Percentiles rank a stretch among this genome's conserved stretches.
Conservation (phyloP, 257 asterid species). For the Solanum raphanifolium region DNA sequence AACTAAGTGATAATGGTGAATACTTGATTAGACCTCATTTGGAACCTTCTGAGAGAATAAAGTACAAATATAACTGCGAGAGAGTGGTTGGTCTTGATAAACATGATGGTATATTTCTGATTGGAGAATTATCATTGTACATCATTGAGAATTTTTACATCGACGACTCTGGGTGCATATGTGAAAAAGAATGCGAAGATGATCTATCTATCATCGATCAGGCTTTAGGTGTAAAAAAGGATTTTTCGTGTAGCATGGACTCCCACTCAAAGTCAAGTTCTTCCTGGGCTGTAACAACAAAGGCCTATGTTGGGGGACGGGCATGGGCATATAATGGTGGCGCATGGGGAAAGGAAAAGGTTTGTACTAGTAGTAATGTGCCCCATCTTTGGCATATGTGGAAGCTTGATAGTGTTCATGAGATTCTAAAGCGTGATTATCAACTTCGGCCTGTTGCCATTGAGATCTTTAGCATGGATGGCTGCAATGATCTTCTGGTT, state of each 20-base stretch:
- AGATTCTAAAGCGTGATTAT: constrained; percentile 94
- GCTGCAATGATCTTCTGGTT: constrained; percentile 96
- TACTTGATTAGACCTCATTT: constrained; percentile 91
- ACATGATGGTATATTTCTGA: constrained; percentile 90
- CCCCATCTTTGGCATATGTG: constrained; percentile 99
- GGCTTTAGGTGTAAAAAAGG: constrained; percentile 96
- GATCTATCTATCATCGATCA: constrained; percentile 92
- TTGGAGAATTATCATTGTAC: constrained; percentile 82
- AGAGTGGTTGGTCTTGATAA: constrained; percentile 98
- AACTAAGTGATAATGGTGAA: constrained; percentile 87
- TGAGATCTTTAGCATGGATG: constrained; percentile 99
- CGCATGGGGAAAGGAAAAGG: constrained; percentile 98
- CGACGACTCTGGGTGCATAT: constrained; percentile 86
- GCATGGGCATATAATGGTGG: constrained; percentile 99
- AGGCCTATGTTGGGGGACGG: constrained; percentile 74
- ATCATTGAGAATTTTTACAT: constrained; percentile 90
- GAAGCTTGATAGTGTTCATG: constrained; percentile 97
- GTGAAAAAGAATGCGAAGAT: constrained; percentile 88
- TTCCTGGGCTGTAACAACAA: constrained; percentile 77
- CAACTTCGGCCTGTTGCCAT: constrained; percentile 99
- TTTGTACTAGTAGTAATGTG: constrained; percentile 58
- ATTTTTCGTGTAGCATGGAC: constrained; percentile 73
- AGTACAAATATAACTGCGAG: constrained; percentile 87
- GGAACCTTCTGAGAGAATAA: constrained; percentile 79
- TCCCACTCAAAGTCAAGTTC: constrained; percentile 76